A percentile compares a stretch with the other conserved stretches of the same genome.
phyloP scores from a whole-genome alignment of 2,329 filamentous ascomycete genomes.

The Stemphylium beticola region DNA sequence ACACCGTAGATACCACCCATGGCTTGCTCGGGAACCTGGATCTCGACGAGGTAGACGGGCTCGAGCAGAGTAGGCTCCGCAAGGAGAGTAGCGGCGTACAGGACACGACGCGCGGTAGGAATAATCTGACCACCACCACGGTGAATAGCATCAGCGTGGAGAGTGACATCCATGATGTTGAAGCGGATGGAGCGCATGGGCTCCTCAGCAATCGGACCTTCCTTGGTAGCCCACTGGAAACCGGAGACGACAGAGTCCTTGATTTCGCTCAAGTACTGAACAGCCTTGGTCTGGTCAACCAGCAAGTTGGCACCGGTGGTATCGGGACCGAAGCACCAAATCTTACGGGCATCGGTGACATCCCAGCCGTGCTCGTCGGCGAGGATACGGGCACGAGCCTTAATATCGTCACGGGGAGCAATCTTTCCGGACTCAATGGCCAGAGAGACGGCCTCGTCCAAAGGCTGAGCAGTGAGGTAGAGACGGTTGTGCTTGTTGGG shows the following conservation, averaged over 20 bases:
- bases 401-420: conserved; percentile 96
- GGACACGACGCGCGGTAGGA: conserved; percentile 94
- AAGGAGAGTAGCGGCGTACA: conserved; percentile 91
- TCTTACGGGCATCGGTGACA: conserved; percentile 99
- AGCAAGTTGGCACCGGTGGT: conserved; percentile 97
- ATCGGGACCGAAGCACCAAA: conserved; percentile 99
- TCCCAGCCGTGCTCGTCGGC: conserved; percentile 99
- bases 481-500: conserved; percentile 99
- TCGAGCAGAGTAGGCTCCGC: conserved; percentile 91
- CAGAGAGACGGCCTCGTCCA: conserved; percentile 87
- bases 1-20: conserved; percentile 99
- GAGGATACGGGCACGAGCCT: conserved; percentile 92
- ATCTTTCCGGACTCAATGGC: conserved; percentile 95
- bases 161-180: conserved; percentile 99
- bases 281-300: conserved; percentile 99
- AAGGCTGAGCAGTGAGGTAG: conserved; percentile 90
- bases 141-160: conserved; percentile 99
- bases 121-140: conserved; percentile 99
- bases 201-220: conserved; percentile 98
- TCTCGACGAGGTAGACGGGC: conserved; percentile 99
- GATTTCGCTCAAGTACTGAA: conserved; percentile 99
- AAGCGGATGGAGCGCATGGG: conserved; percentile 96
- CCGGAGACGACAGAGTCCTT: conserved; percentile 99
- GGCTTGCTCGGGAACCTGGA: conserved; percentile 96
- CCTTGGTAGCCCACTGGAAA: conserved; percentile 99